Percentiles rank a stretch among this genome's conserved stretches.
Evolutionary conservation across 1,284 basidiomycete species (phyloP).

Genomic region (Somion occarium): DNA sequence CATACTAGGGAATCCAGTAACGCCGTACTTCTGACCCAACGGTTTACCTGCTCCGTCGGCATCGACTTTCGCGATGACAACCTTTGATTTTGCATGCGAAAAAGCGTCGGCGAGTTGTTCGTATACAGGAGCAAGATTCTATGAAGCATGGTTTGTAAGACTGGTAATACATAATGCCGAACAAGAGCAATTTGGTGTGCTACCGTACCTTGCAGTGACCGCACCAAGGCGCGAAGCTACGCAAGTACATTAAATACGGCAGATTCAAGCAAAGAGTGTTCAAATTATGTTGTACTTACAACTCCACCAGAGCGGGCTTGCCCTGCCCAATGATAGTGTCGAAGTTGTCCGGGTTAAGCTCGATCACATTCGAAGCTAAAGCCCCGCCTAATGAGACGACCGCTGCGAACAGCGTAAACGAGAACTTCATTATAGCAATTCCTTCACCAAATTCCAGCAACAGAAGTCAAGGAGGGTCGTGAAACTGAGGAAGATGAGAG

Average conservation of each 20-base stretch:
- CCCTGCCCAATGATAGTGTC: slow-evolving; percentile 71
- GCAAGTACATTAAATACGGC: background rate
- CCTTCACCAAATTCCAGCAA: slow-evolving; percentile 2
- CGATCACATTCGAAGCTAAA: slow-evolving; percentile 77
- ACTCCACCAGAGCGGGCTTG: slow-evolving; percentile 83
- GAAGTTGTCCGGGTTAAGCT: slow-evolving; percentile 75
- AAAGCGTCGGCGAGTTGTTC: slow-evolving; percentile 90
- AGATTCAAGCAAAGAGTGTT: slow-evolving; percentile 1
- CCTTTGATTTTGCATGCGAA: slow-evolving; percentile 71
- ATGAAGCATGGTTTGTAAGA: slow-evolving; percentile 11
- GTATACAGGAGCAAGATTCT: slow-evolving; percentile 84
- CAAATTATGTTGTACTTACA: slow-evolving; percentile 49
- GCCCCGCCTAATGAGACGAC: slow-evolving; percentile 51
- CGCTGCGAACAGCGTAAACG: slow-evolving; percentile 51
- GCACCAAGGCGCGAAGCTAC: slow-evolving; percentile 81
- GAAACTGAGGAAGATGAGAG: slow-evolving; percentile 12
- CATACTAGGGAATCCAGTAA: slow-evolving; percentile 86
- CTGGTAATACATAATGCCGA: slow-evolving; percentile 9
- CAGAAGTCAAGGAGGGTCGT: background rate
- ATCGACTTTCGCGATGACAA: slow-evolving; percentile 90
- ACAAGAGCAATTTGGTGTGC: slow-evolving; percentile 7
- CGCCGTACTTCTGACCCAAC: slow-evolving; percentile 69
- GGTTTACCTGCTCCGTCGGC: slow-evolving; percentile 83
- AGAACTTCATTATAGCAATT: slow-evolving; percentile 57
- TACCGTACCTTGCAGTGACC: slow-evolving; percentile 84